Base-by-base conservation (phyloP, 345 rosid species). In the Rhizophora apiculata region DNA sequence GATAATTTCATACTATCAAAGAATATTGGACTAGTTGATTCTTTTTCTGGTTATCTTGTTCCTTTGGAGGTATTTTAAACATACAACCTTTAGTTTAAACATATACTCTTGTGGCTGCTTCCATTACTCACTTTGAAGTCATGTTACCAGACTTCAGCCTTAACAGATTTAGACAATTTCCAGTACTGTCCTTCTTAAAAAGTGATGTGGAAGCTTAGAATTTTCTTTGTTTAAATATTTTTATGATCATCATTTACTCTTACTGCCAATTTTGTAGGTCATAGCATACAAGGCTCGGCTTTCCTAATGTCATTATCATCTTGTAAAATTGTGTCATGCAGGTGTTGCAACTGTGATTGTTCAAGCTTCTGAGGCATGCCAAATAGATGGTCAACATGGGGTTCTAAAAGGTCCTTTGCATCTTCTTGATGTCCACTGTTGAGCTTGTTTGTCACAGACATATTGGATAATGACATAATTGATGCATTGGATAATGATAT, bases 261-360 rank as follows among this genome's bases (percentile, higher is more conserved):
- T 43, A 43, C 4, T 3, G 36, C 24, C 63, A 27, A 37, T 32
- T 16, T 22, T 37, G 18, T 29, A 24, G 62, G 24, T 31, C 64
- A 5, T 22, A 30, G 36, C 18, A 39, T 51, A 2, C n/a, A 34
- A 37, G 49, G 29, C 63, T 57, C 30, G 30, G n/a, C 49, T 21
- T 8, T 24, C 10, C 18, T 56, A 6, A 4, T 20, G 10, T 69
- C 3, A 4, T 22, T 46, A 37, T 34, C 26, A 24, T 60, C 43
- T 52, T 49, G 24, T 32, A 20, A 60, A 8, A 6, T 37, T 22
- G 37, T 60, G 39, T 13, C 43, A 18, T 74, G 78, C 90, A 90
- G 98, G 81, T 67, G 89, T 80, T 68, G 81, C 84, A 70, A 90
- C 90, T 65, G 81, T 93, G 73, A 73, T 93, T 68, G 79, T 93